A percentile compares a stretch with the other conserved stretches of the same genome.
These are phyloP conservation scores for Volutella citrinella DNA, from an alignment of 2,329 filamentous ascomycete genomes.

Conservation along the genomic window DNA sequence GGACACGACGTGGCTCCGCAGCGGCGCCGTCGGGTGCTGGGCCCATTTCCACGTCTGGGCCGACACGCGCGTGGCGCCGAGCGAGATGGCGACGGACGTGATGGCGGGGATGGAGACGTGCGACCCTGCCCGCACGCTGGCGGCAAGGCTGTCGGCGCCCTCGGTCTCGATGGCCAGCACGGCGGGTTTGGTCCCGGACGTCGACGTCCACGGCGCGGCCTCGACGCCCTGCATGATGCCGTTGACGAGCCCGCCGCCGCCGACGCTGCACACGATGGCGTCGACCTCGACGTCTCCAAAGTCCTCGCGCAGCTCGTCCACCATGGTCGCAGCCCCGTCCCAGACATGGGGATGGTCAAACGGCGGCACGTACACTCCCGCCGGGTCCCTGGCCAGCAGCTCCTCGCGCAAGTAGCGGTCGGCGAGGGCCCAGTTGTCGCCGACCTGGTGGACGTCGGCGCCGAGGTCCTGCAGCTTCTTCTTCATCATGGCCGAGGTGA, in stretches of 20 bases:
- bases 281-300: conserved; percentile 52
- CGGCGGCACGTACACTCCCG: conserved; percentile 63
- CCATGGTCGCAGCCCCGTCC: conserved; percentile 60
- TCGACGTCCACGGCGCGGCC: conserved; percentile 30
- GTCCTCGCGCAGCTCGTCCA: conserved; percentile 47
- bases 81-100: conserved; percentile 69
- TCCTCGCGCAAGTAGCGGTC: conserved; percentile 62
- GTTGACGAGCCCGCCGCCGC: conserved; percentile 76
- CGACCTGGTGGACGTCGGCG: conserved; percentile 65
- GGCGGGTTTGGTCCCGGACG: conserved; percentile 32
- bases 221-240: conserved; percentile 71
- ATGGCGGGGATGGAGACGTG: conserved; percentile 67
- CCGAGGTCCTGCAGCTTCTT: conserved; percentile 67
- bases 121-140: conserved; percentile 53
- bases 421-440: conserved; percentile 66
- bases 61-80: conserved; percentile 73
- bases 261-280: conserved; percentile 73
- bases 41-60: conserved; percentile 65
- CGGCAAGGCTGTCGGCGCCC: conserved; percentile 68
- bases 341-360: conserved; percentile 69
- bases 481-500: conserved; percentile 67
- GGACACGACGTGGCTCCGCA: conserved; percentile 35
- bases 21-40: conserved; percentile 33
- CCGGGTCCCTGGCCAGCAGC: conserved; percentile 49
- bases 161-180: conserved; percentile 74